These are phyloP conservation scores for Dacryopinax spathularia DNA, from an alignment of 768 basidiomycete genomes.

Conservation along the genomic window DNA sequence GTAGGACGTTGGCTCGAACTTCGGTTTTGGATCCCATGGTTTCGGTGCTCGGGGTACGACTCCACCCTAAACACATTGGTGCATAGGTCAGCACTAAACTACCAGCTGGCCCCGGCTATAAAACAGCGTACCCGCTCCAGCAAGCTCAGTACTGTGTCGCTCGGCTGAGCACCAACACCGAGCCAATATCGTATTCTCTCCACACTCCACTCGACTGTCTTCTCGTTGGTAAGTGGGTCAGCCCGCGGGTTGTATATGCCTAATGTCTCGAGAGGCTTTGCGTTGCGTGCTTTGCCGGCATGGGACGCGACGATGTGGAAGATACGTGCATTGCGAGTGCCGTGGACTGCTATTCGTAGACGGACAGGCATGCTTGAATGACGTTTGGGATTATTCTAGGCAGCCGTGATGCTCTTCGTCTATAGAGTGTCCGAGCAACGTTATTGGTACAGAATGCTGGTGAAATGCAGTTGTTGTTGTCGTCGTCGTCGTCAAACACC, in stretches of 20 bases:
- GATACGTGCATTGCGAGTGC: slow-evolving; percentile 53
- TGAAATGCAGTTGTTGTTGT: neutral
- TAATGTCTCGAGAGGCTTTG: slow-evolving; percentile 72
- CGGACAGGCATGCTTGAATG: slow-evolving; percentile 56
- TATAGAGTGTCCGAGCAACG: no score
- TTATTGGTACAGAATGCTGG: no score
- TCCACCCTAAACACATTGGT: neutral
- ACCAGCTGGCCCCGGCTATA: neutral
- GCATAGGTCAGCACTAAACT: neutral
- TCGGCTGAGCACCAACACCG: slow-evolving; percentile 67
- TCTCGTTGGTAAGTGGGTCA: slow-evolving; percentile 27
- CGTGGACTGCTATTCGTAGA: slow-evolving; percentile 73
- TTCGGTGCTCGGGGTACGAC: neutral
- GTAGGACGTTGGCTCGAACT: neutral
- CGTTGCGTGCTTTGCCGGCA: slow-evolving; percentile 56
- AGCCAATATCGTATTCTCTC: slow-evolving; percentile 87
- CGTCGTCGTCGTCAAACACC: no score
- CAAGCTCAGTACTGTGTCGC: slow-evolving; percentile 57
- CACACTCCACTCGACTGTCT: slow-evolving; percentile 74
- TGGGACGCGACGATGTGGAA: slow-evolving; percentile 80
- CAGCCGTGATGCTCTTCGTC: no score
- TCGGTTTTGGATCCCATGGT: neutral
- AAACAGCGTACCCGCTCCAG: slow-evolving; percentile 56
- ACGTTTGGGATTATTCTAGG: no score
- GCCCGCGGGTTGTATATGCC: slow-evolving; percentile 70